Evolutionary conservation across 805 yeast species (phyloP).

Genomic region (Lipomyces mesembrius): DNA sequence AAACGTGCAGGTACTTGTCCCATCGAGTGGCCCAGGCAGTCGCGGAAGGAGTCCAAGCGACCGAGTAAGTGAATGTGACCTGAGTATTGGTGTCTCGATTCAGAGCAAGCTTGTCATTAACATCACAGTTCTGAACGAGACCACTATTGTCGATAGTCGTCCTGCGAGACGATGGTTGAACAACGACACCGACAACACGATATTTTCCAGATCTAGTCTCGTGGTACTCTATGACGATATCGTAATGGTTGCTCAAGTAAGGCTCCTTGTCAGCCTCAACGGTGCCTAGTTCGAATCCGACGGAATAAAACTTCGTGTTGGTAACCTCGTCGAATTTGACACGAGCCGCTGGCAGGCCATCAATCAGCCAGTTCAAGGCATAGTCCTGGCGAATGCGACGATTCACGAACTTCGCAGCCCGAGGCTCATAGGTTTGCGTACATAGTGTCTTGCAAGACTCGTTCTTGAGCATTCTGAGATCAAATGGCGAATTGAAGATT

Average conservation of each 20-base stretch:
- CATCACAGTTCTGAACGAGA: slow-evolving; percentile 41
- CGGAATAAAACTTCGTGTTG: slow-evolving; percentile 65
- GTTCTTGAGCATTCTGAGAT: slow-evolving; percentile 75
- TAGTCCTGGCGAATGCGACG: slow-evolving; percentile 81
- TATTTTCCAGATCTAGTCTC: slow-evolving; percentile 64
- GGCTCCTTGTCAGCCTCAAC: slow-evolving; percentile 62
- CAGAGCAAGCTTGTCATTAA: slow-evolving; percentile 38
- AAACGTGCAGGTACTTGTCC: slow-evolving; percentile 93
- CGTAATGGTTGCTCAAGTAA: slow-evolving; percentile 79
- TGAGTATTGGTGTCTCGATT: slow-evolving; percentile 55
- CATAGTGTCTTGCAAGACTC: slow-evolving; percentile 73
- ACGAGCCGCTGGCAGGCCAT: slow-evolving; percentile 93
- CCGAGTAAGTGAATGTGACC: slow-evolving; percentile 86
- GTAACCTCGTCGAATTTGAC: slow-evolving; percentile 58
- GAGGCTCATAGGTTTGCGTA: slow-evolving; percentile 57
- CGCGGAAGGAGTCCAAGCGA: slow-evolving; percentile 66
- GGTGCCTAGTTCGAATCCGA: slow-evolving; percentile 80
- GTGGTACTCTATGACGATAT: slow-evolving; percentile 81
- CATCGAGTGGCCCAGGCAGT: slow-evolving; percentile 98
- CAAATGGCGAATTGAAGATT: slow-evolving; percentile 89
- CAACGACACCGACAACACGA: slow-evolving; percentile 90
- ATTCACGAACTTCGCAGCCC: slow-evolving; percentile 76
- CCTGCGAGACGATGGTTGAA: slow-evolving; percentile 66
- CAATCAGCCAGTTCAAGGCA: slow-evolving; percentile 89
- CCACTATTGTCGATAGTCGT: slow-evolving; percentile 48